Base-by-base conservation (phyloP, 1,139 yeast genomes). In the Hansenula lynferdii region DNA sequence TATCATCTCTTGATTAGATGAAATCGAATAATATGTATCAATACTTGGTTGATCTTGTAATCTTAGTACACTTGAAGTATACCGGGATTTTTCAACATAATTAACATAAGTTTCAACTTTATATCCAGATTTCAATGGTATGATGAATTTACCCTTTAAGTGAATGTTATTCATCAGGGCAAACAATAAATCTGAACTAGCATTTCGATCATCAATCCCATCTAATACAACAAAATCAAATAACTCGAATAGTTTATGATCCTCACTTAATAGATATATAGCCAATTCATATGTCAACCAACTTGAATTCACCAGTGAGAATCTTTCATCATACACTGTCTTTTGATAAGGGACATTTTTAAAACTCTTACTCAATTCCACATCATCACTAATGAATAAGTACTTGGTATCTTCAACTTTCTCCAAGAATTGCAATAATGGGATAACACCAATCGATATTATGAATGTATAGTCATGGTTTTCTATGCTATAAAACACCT, bases 161-260 rank as follows among this genome's bases (percentile, higher is more conserved):
- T 19, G 32, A 5, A 33, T 19, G 8, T 31, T 30, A 4, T 20
- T 29, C 4, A 45, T 18, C 15, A 45, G 14, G 8, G 49, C 44
- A 5, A 48, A 22, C n/a, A 45, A 35, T 15, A 45, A 20, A 18
- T 48, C 50, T 4, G 43, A 32, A 27, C 28, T 38, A 11, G 29
- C 14, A 9, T 33, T 17, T 17, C 51, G 28, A 11, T 31, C 39
- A 38, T 43, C 49, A 17, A 48, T 21, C 8, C 31, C 41, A 26
- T 42, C 51, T 14, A 48, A 16, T 11, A 45, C 26, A 6, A 46
- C 29, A 28, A 48, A 45, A 27, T 48, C 47, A 30, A 23, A 43
- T 8, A 29, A 34, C 4, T 28, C 14, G 5, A 38, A 31, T 10
- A 34, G 21, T 3, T 3, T 14, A 6, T 10, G 16, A 26, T 34